Evolutionary conservation across 2,329 filamentous ascomycete species (phyloP).

Genomic region (Paraphaeosphaeria sporulosa): DNA sequence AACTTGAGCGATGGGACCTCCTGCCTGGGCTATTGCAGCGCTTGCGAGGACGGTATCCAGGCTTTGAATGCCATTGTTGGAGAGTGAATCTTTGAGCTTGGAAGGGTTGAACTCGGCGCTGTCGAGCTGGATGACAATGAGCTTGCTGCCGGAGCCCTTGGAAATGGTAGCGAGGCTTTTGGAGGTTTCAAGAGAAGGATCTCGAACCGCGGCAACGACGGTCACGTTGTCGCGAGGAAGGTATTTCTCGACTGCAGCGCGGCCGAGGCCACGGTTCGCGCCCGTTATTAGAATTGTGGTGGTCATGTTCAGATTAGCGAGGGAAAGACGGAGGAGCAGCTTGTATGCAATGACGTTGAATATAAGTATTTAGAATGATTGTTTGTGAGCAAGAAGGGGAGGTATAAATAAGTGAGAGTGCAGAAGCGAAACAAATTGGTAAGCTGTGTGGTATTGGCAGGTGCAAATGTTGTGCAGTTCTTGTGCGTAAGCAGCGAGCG

Average conservation of each 20-base stretch:
- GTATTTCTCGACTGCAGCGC: slow-evolving; percentile 35
- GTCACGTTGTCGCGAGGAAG: slow-evolving; percentile 47
- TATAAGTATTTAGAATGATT: too few relatives aligned
- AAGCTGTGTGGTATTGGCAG: too few relatives aligned
- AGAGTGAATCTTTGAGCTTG: slow-evolving; percentile 2
- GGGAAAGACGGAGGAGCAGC: too few relatives aligned
- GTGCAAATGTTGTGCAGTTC: too few relatives aligned
- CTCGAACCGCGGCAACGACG: slow-evolving; percentile 53
- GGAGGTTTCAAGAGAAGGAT: slow-evolving; percentile 31
- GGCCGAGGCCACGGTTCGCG: slow-evolving; percentile 18
- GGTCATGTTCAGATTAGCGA: neutral
- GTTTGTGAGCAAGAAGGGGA: too few relatives aligned
- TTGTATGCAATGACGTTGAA: too few relatives aligned
- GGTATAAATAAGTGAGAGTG: too few relatives aligned
- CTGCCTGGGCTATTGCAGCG: slow-evolving; percentile 8
- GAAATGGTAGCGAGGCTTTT: slow-evolving; percentile 33
- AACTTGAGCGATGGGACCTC: neutral
- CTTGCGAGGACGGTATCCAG: slow-evolving; percentile 24
- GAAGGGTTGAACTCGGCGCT: neutral
- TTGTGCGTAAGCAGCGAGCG: too few relatives aligned
- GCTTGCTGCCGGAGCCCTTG: neutral
- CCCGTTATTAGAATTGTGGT: slow-evolving; percentile 17
- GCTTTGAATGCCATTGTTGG: slow-evolving; percentile 13
- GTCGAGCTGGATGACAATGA: slow-evolving; percentile 24
- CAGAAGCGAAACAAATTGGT: too few relatives aligned